Conservation (phyloP, 306 rosid species). For the Comarum palustre region DNA sequence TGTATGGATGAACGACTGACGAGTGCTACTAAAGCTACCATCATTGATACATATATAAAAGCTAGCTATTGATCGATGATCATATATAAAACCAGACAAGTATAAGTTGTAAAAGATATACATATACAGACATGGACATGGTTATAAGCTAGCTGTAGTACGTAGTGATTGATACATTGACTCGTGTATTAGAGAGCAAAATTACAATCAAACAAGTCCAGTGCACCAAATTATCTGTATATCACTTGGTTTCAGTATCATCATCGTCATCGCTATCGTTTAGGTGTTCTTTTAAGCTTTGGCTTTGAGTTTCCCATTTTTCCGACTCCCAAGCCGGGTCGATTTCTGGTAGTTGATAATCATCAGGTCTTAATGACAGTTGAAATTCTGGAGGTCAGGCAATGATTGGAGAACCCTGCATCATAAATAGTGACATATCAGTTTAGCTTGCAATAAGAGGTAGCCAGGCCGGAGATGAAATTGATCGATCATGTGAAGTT, state of each 20-base stretch:
- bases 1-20: background rate
- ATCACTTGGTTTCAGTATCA: slow-evolving; percentile 27
- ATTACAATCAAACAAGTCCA: slow-evolving; percentile 4
- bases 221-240: slow-evolving; percentile 2
- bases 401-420: slow-evolving; percentile 70
- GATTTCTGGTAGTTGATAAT: slow-evolving; percentile 62
- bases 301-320: slow-evolving; percentile 55
- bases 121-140: background rate
- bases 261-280: slow-evolving; percentile 57
- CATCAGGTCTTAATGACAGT: slow-evolving; percentile 79
- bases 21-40: background rate
- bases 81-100: background rate
- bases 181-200: slow-evolving; percentile 3
- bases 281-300: slow-evolving; percentile 70
- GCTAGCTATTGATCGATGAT: background rate
- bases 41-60: background rate
- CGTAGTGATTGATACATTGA: slow-evolving; percentile 6
- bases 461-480: background rate
- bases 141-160: background rate
- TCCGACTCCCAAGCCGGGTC: slow-evolving; percentile 68
- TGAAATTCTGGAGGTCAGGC: slow-evolving; percentile 94
- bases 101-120: background rate
- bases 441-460: background rate
- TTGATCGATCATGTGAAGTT: background rate
- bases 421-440: background rate